phyloP scores from a whole-genome alignment of 768 basidiomycete species.

The Suillus weaverae region DNA sequence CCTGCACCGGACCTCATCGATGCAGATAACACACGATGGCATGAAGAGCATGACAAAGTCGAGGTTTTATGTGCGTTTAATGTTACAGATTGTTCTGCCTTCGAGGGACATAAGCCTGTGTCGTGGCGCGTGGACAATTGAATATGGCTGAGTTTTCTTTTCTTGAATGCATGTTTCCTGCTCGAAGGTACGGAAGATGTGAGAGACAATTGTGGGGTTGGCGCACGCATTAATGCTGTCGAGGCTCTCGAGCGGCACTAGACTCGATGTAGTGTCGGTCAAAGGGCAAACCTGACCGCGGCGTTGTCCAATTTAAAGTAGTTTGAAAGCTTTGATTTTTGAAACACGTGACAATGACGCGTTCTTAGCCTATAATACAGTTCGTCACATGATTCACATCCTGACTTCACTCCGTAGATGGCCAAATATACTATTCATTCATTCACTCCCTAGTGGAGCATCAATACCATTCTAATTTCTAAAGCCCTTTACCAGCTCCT shows the following conservation, averaged over 20 bases:
- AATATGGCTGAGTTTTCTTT: constrained; percentile 22
- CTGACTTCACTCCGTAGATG: neutral
- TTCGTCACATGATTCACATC: neutral
- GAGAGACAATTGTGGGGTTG: constrained; percentile 15
- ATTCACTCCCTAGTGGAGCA: neutral
- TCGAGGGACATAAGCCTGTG: neutral
- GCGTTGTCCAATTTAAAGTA: constrained; percentile 2
- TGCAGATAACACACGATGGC: constrained; percentile 28
- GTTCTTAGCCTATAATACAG: too few species aligned
- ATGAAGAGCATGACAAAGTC: constrained; percentile 30
- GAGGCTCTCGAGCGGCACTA: neutral
- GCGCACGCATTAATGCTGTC: constrained; percentile 17
- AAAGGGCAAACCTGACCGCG: constrained; percentile 1
- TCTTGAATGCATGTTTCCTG: constrained; percentile 24
- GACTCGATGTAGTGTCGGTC: neutral
- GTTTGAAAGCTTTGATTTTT: constrained; percentile 22
- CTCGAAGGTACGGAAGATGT: constrained; percentile 10
- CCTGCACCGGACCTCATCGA: constrained; percentile 18
- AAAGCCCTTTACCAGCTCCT: neutral
- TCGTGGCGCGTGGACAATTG: constrained; percentile 8
- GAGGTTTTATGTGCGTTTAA: constrained; percentile 13
- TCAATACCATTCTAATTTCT: neutral
- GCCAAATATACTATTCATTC: too few species aligned
- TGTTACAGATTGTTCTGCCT: constrained; percentile 17
- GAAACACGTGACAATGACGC: constrained; percentile 26